Percentiles rank a stretch among this genome's conserved stretches.
phyloP scores from a whole-genome alignment of 2,329 filamentous ascomycete species.

The Xylariales sp. region DNA sequence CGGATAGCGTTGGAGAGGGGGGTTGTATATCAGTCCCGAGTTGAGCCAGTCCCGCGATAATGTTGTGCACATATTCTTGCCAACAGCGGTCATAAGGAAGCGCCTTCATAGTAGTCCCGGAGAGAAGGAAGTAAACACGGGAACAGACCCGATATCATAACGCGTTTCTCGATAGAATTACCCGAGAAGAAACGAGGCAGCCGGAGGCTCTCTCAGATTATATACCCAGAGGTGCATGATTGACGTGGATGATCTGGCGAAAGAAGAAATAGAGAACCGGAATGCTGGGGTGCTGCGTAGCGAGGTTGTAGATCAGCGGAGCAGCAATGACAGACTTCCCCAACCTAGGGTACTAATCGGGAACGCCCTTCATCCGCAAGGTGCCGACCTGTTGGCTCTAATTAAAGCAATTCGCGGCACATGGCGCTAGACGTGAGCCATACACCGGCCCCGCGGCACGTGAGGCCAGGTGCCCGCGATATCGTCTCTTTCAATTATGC shows the following conservation, averaged over 20 bases:
- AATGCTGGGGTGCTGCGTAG: constrained; percentile 26
- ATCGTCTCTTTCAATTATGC: background rate
- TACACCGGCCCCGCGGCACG: constrained; percentile 22
- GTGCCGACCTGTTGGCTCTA: constrained; percentile 1
- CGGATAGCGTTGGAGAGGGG: constrained; percentile 43
- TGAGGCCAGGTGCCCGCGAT: constrained; percentile 22
- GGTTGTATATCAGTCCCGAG: constrained; percentile 40
- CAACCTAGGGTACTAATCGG: background rate
- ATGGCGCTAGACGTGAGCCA: constrained; percentile 19
- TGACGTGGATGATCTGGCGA: constrained; percentile 53
- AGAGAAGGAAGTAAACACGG: constrained; percentile 25
- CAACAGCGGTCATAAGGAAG: too few species aligned
- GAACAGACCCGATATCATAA: too few species aligned
- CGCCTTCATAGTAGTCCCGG: too few species aligned
- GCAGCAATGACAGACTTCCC: constrained; percentile 54
- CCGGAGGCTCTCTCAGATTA: background rate
- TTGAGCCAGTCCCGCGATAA: too few species aligned
- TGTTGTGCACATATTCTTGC: too few species aligned
- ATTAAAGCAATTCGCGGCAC: constrained; percentile 18
- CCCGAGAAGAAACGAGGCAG: too few species aligned
- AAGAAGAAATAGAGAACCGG: constrained; percentile 56
- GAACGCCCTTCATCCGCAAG: constrained; percentile 28
- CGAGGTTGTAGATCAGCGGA: constrained; percentile 41
- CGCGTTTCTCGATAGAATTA: too few species aligned
- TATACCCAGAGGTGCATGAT: constrained; percentile 45